phyloP scores from a whole-genome alignment of 106 monocot genomes.

The Platanthera guangdongensis region DNA sequence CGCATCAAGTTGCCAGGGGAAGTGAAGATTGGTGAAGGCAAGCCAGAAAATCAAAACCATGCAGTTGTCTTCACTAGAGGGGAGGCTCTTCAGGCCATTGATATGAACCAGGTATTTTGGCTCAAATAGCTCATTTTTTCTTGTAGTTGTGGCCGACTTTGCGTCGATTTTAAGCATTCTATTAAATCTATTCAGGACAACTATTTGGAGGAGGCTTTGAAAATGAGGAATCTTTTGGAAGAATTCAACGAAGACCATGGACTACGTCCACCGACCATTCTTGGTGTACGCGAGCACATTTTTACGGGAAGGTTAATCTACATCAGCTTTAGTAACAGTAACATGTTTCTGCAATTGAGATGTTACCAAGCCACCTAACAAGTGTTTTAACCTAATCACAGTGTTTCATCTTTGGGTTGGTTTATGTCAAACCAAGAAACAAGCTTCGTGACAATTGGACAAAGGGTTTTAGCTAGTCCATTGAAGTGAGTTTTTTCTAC shows the following conservation, averaged over 20 bases:
- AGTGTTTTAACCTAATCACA: conserved; percentile 19
- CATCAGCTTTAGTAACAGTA: not conserved
- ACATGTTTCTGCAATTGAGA: not conserved
- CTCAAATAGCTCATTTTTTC: not conserved
- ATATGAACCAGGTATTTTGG: conserved; percentile 86
- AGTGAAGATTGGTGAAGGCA: conserved; percentile 96
- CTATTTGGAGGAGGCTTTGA: conserved; percentile 94
- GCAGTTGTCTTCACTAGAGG: conserved; percentile 95
- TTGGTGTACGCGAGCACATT: conserved; percentile 98
- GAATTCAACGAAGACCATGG: conserved; percentile 98
- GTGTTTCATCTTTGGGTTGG: conserved; percentile 97
- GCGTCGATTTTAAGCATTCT: conserved; percentile 3
- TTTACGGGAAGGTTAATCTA: conserved; percentile 82
- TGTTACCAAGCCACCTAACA: not conserved
- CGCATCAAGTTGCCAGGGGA: conserved; percentile 90
- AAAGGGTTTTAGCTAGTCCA: conserved; percentile 78
- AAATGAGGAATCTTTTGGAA: conserved; percentile 98
- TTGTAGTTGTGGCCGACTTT: not conserved
- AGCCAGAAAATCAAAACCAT: conserved; percentile 99
- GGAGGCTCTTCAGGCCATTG: conserved; percentile 98
- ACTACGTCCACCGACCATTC: conserved; percentile 80
- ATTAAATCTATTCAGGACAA: conserved; percentile 50
- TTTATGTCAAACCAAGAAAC: conserved; percentile 99
- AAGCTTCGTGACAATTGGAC: conserved; percentile 95
- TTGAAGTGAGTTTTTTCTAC: conserved; percentile 58